A percentile compares a stretch with the other conserved stretches of the same genome.
phyloP scores from a whole-genome alignment of 2,329 filamentous ascomycete species.

The Emericellopsis atlantica region DNA sequence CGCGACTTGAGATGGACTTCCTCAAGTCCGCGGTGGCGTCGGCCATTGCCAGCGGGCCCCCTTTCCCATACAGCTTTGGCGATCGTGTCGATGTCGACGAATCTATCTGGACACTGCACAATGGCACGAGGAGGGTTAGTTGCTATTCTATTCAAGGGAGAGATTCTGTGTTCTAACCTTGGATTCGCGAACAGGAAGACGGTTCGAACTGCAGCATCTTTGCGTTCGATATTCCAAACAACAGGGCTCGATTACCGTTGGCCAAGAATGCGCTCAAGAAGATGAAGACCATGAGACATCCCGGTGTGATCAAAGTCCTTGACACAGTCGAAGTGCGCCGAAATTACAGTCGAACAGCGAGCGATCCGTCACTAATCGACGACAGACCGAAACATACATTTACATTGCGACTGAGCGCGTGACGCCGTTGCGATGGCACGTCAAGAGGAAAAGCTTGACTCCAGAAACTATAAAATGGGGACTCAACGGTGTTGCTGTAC shows the following conservation, averaged over 20 bases:
- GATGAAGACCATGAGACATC: conserved; percentile 82
- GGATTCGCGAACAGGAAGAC: conserved; percentile 55
- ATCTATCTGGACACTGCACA: conserved; percentile 93
- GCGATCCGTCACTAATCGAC: conserved; percentile 9
- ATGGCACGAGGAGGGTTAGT: conserved; percentile 75
- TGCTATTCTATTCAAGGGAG: too few species aligned
- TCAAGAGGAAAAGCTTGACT: conserved; percentile 74
- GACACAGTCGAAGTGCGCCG: conserved; percentile 74
- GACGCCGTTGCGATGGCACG: conserved; percentile 77
- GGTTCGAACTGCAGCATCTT: conserved; percentile 92
- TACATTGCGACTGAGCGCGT: conserved; percentile 93
- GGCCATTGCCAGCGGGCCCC: conserved; percentile 86
- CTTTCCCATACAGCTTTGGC: conserved; percentile 86
- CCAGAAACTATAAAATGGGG: conserved; percentile 97
- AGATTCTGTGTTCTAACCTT: too few species aligned
- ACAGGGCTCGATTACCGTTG: conserved; percentile 70
- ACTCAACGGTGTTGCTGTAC: conserved; percentile 69
- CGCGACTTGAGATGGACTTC: conserved; percentile 63
- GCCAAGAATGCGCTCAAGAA: conserved; percentile 93
- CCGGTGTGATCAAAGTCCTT: conserved; percentile 84
- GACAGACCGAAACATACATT: conserved; percentile 80
- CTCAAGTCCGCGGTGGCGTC: conserved; percentile 95
- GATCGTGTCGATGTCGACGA: conserved; percentile 86
- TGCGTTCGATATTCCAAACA: conserved; percentile 77
- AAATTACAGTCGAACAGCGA: neutral